Evolutionary conservation across 192 early-diverging fungal species (phyloP).

Genomic region (Spizellomyces sp.): DNA sequence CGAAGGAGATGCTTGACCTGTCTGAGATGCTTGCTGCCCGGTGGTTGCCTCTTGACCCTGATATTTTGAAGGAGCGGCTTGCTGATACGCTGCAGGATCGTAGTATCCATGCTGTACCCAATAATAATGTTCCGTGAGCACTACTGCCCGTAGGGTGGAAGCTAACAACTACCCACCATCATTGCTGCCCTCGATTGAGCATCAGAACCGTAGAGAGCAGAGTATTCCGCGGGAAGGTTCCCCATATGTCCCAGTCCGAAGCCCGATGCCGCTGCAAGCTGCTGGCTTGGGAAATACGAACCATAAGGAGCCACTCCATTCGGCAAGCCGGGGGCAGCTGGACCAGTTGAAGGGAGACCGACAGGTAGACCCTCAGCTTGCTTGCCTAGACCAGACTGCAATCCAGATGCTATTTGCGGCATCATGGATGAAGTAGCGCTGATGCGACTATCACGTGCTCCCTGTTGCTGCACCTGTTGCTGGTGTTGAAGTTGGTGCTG

Average conservation of each 20-base stretch:
- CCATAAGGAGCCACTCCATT: conserved; percentile 26
- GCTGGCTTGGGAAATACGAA: conserved; percentile 31
- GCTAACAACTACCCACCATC: conserved; percentile 21
- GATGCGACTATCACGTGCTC: conserved; percentile 5
- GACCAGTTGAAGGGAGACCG: not conserved
- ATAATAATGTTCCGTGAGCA: not conserved
- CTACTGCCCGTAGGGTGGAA: not conserved
- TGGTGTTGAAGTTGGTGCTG: conserved; percentile 14
- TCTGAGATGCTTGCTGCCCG: conserved; percentile 9
- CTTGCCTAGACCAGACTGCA: conserved; percentile 18
- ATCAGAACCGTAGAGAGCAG: conserved; percentile 34
- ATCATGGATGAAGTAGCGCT: not conserved
- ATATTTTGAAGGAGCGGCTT: conserved; percentile 25
- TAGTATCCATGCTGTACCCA: conserved; percentile 25
- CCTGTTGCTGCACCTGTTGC: conserved; percentile 12
- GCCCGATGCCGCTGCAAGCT: conserved; percentile 26
- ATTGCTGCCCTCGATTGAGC: conserved; percentile 25
- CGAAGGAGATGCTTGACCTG: conserved; percentile 27
- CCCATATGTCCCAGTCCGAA: conserved; percentile 48
- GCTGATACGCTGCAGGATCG: conserved; percentile 25
- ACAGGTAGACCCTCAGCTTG: conserved; percentile 13
- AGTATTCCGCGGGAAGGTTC: conserved; percentile 42
- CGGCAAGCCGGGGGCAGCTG: conserved; percentile 18
- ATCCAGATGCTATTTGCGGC: conserved; percentile 11
- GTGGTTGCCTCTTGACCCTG: conserved; percentile 2